These are phyloP conservation scores for Fusarium sp. DNA, from an alignment of 2,329 filamentous ascomycete species.

Conservation along the genomic window DNA sequence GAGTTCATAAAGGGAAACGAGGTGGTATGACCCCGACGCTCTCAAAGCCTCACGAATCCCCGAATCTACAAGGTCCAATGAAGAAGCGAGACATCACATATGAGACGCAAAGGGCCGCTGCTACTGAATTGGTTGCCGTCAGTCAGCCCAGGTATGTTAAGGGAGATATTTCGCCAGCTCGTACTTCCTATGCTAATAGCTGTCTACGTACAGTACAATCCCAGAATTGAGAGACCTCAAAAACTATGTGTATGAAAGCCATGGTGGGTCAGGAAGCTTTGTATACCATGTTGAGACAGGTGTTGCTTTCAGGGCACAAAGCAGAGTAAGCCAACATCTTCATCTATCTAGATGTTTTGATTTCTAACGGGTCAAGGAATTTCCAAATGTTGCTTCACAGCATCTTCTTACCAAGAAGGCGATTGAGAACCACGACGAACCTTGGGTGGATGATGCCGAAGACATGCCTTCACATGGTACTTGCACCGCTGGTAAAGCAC, in stretches of 20 bases:
- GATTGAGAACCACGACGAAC: not conserved
- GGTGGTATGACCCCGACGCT: not conserved
- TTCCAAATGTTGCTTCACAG: not conserved
- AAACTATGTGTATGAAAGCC: constrained; percentile 4
- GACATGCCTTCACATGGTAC: not conserved
- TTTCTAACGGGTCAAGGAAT: not conserved
- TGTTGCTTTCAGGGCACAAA: not conserved
- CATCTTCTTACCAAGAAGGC: not conserved
- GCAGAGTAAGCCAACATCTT: not conserved
- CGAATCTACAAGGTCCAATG: not conserved
- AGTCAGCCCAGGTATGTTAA: constrained; percentile 7
- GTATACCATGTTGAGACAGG: constrained; percentile 5
- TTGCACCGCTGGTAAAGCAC: constrained; percentile 7
- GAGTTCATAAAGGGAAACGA: constrained; percentile 6
- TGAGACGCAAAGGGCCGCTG: not conserved
- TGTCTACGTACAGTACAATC: not conserved
- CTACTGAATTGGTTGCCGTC: constrained; percentile 1
- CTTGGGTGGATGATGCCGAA: not conserved
- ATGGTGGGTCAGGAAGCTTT: not conserved
- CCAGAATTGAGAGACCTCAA: constrained; percentile 4
- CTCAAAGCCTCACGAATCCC: not conserved
- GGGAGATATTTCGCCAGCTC: not conserved
- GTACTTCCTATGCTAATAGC: not conserved
- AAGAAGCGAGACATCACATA: constrained; percentile 5
- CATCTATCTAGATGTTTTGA: not conserved